phyloP scores from a whole-genome alignment of 1,284 basidiomycete species.

The Caloboletus inedulis region DNA sequence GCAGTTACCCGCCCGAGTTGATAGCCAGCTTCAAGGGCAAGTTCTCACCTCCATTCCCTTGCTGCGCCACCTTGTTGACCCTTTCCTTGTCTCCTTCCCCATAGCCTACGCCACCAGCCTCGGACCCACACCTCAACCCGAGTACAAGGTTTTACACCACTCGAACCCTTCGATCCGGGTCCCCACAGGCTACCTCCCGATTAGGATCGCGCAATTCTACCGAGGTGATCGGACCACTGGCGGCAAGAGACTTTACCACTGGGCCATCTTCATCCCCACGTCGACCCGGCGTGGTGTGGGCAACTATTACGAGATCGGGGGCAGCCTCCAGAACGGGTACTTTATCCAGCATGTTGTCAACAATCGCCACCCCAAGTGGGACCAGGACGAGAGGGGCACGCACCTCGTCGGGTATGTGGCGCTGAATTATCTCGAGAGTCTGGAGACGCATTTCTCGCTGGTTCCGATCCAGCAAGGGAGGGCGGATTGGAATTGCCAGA shows the following conservation, averaged over 20 bases:
- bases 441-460: slow-evolving; percentile 9
- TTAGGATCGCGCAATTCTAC: slow-evolving; percentile 16
- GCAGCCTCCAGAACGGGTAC: slow-evolving; percentile 15
- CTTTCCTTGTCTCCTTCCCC: neutral
- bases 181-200: slow-evolving; percentile 16
- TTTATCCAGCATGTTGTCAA: slow-evolving; percentile 9
- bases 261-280: slow-evolving; percentile 27
- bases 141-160: slow-evolving; percentile 12
- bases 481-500: slow-evolving; percentile 23
- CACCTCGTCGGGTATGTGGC: slow-evolving; percentile 14
- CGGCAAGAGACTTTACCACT: slow-evolving; percentile 13
- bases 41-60: neutral
- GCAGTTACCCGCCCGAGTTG: slow-evolving; percentile 12
- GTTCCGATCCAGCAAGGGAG: slow-evolving; percentile 15
- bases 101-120: slow-evolving; percentile 12
- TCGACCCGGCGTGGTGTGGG: slow-evolving; percentile 21
- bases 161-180: slow-evolving; percentile 3
- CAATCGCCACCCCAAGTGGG: slow-evolving; percentile 11
- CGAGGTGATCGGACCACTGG: slow-evolving; percentile 6
- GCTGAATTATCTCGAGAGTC: neutral
- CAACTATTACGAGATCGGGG: slow-evolving; percentile 22
- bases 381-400: slow-evolving; percentile 6
- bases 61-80: neutral
- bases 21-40: slow-evolving; percentile 8
- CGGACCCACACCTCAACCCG: neutral